Evolutionary conservation across 768 basidiomycete species (phyloP), one percentile per base, ranked within the genome.

Genomic region (Lactifluus pinguis): DNA sequence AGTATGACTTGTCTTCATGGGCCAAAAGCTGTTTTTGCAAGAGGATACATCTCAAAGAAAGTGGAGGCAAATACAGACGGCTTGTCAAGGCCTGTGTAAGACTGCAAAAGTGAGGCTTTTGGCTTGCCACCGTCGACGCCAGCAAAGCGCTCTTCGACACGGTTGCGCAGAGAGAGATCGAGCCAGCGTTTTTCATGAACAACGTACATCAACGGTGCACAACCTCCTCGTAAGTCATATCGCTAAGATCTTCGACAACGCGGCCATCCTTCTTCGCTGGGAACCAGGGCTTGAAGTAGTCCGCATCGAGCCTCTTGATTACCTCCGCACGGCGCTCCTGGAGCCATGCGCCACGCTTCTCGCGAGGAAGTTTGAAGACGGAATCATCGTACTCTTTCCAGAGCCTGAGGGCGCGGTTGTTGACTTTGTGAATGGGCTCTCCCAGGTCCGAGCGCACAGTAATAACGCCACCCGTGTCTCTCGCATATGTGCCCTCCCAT

Each of bases 321-420:
- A 98, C 82, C 69, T 95, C 94, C 60, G 88, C 85, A 68, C 86
- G 87, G 67, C 85, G 89, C 75, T 94, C 89, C 47, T 77, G 76
- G 65, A 98, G 77, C 95, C 95, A 99, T 0, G 83, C 80, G 14
- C 74, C 79, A 50, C 95, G 87, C 80, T 99, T 99, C 77, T 98
- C 97, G 77, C 94, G 92, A 10, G 95, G 86, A 67, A 98, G 73
- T 72, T 86, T 89, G 82, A 98, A 99, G 59, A 99, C 89, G 25
- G 86, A 92, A 68, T 95, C 86, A 69, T 99, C 97, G 71, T 98
- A 98, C 77, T 98, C 95, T 74, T 94, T 93, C 97, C 97, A 99
- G 45, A 99, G 80, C 79, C 91, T 98, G 73, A 99, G 92, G 39
- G 83, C 97, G 52, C 97, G 89, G 45, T 87, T 99, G 39, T 97